phyloP scores from a whole-genome alignment of 257 asterid species.

The Solanum verrucosum region DNA sequence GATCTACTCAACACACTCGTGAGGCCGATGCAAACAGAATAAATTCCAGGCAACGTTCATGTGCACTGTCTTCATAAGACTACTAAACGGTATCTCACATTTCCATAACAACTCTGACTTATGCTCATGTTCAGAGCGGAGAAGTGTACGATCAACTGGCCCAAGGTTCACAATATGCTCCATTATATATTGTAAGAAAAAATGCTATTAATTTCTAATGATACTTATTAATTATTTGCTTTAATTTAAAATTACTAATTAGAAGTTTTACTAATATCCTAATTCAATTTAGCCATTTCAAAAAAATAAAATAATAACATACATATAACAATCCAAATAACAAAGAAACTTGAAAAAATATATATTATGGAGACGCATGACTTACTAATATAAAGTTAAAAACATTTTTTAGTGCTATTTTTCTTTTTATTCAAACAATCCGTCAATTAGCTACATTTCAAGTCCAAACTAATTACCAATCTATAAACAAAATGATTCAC shows the following conservation, averaged over 20 bases:
- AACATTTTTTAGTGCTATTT: not conserved
- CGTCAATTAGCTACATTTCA: not conserved
- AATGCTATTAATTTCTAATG: not conserved
- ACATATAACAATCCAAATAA: not conserved
- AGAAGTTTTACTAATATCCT: not conserved
- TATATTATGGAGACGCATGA: not conserved
- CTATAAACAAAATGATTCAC: not conserved
- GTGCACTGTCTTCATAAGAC: not conserved
- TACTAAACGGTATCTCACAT: not conserved
- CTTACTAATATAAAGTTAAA: not conserved
- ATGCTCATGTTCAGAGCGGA: not conserved
- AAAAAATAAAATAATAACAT: not conserved
- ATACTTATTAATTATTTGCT: not conserved
- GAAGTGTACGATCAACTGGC: not conserved
- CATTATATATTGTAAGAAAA: not conserved
- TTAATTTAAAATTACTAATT: no score
- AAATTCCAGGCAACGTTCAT: not conserved
- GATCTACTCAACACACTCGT: not conserved
- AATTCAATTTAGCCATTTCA: not conserved
- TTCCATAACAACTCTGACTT: not conserved
- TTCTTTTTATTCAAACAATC: not conserved
- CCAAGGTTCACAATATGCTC: not conserved
- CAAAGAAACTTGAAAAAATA: not conserved
- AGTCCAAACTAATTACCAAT: not conserved
- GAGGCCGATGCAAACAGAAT: not conserved